A percentile compares a stretch with the other conserved stretches of the same genome.
These are phyloP conservation scores for Colletotrichum orchidophilum DNA, from an alignment of 2,329 filamentous ascomycete species.

Conservation along the genomic window DNA sequence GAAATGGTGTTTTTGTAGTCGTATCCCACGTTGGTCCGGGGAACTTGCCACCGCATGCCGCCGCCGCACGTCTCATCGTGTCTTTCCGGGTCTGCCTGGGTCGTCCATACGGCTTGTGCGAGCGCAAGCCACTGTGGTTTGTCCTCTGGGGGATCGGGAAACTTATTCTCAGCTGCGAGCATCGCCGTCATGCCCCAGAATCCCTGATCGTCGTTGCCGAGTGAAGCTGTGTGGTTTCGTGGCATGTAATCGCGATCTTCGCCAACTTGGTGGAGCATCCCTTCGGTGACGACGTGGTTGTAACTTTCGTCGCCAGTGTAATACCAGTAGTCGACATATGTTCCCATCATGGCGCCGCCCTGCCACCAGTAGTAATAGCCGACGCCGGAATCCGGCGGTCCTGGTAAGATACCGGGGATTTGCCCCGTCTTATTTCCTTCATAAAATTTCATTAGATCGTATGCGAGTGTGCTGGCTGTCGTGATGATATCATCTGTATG, in stretches of 20 bases:
- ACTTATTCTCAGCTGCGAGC: conserved; percentile 65
- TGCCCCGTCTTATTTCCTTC: conserved; percentile 54
- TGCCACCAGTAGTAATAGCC: conserved; percentile 75
- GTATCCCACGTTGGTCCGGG: conserved; percentile 77
- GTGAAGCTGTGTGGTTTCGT: conserved; percentile 57
- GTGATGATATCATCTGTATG: conserved; percentile 48
- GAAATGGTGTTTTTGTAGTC: conserved; percentile 76
- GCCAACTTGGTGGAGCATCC: conserved; percentile 63
- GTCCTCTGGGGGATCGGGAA: conserved; percentile 61
- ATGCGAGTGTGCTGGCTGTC: conserved; percentile 50
- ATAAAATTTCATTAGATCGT: conserved; percentile 57
- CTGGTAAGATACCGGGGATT: conserved; percentile 58
- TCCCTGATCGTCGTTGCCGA: conserved; percentile 73
- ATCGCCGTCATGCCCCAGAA: conserved; percentile 75
- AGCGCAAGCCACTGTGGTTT: conserved; percentile 65
- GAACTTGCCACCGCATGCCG: conserved; percentile 82
- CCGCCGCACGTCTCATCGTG: conserved; percentile 62
- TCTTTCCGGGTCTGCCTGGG: conserved; percentile 63
- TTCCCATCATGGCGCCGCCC: conserved; percentile 69
- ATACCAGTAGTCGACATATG: conserved; percentile 72
- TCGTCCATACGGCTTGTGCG: conserved; percentile 72
- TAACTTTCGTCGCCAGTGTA: conserved; percentile 68
- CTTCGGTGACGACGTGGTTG: conserved; percentile 62
- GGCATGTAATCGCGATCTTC: conserved; percentile 65
- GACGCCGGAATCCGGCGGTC: conserved; percentile 46